These are phyloP conservation scores for Mucor saturninus DNA, from an alignment of 371 early-diverging fungal genomes.

Conservation along the genomic window DNA sequence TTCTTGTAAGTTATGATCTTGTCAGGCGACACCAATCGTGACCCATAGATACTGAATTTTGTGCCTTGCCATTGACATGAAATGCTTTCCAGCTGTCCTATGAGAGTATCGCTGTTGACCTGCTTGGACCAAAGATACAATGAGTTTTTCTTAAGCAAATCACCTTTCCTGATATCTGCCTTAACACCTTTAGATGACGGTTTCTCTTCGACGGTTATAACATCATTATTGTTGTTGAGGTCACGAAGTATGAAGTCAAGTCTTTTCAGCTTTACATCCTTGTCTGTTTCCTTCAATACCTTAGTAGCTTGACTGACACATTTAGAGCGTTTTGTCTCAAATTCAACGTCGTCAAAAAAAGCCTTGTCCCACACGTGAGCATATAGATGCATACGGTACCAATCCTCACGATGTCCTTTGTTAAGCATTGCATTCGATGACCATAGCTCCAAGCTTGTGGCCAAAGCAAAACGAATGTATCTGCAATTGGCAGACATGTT, in stretches of 20 bases:
- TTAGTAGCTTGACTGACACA: conserved; percentile 16
- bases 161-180: conserved; percentile 16
- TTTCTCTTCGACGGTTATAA: conserved; percentile 19
- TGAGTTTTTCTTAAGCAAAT: conserved; percentile 12
- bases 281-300: conserved; percentile 10
- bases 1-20: conserved; percentile 10
- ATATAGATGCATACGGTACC: conserved; percentile 13
- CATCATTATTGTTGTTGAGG: conserved; percentile 16
- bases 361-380: conserved; percentile 17
- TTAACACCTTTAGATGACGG: conserved; percentile 16
- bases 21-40: conserved; percentile 15
- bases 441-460: conserved; percentile 6
- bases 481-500: not conserved
- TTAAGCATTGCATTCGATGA: conserved; percentile 4
- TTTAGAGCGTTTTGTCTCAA: conserved; percentile 18
- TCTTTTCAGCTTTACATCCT: conserved; percentile 10
- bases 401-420: conserved; percentile 14
- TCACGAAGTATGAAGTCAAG: conserved; percentile 19
- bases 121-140: conserved; percentile 20
- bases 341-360: conserved; percentile 9
- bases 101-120: conserved; percentile 6
- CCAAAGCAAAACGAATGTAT: conserved; percentile 17
- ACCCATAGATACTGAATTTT: conserved; percentile 20
- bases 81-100: conserved; percentile 17
- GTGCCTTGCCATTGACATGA: too few species aligned